phyloP scores from a whole-genome alignment of 2,329 filamentous ascomycete species.

The Microascus cirrosus region DNA sequence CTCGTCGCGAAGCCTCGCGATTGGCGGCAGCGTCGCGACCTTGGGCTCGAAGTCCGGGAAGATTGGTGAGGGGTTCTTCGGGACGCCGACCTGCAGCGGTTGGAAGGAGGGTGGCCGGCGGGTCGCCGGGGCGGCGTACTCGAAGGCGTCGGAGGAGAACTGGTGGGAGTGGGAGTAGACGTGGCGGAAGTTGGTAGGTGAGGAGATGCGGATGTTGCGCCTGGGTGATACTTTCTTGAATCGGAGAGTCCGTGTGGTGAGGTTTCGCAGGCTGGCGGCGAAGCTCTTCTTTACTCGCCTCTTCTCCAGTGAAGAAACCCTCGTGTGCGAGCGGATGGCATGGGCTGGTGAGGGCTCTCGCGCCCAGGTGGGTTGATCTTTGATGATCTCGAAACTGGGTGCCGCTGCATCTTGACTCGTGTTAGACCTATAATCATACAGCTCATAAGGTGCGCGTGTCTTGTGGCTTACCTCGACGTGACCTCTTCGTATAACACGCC shows the following conservation, averaged over 20 bases:
- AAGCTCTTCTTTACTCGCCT: not conserved
- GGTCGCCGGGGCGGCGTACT: constrained; percentile 14
- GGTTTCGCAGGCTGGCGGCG: not conserved
- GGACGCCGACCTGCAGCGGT: constrained; percentile 45
- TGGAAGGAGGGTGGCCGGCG: constrained; percentile 27
- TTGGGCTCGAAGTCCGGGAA: constrained; percentile 34
- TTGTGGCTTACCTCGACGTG: not conserved
- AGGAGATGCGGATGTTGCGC: constrained; percentile 42
- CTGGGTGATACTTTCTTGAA: not conserved
- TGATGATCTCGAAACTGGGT: not conserved
- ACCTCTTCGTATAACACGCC: constrained; percentile 2
- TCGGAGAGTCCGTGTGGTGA: not conserved
- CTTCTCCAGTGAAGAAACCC: not conserved
- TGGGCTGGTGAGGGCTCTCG: not conserved
- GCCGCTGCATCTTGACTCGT: not conserved
- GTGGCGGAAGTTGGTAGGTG: constrained; percentile 49
- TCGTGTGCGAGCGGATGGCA: not conserved
- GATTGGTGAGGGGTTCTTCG: constrained; percentile 40
- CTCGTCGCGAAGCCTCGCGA: not conserved
- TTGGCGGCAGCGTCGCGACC: not conserved
- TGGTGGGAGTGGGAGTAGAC: constrained; percentile 35
- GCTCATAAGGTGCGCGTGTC: not conserved
- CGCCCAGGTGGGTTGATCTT: not conserved
- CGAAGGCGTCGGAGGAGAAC: constrained; percentile 13
- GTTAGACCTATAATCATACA: not conserved